Percentiles rank a stretch among this genome's conserved stretches.
phyloP scores from a whole-genome alignment of 805 yeast genomes.

The Candida parachauliodes region DNA sequence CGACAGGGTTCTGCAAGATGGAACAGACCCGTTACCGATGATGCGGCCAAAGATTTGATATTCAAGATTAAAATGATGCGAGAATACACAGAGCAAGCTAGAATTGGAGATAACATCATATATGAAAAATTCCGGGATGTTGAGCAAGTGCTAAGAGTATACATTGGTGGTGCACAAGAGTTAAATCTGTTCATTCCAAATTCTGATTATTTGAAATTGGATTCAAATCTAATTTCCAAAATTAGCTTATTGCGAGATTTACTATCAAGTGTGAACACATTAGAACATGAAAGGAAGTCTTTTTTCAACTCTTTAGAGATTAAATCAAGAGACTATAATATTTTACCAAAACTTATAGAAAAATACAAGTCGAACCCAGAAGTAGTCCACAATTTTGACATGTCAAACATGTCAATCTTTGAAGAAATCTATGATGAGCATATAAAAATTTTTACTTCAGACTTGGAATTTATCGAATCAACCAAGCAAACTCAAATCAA shows the following conservation, averaged over 20 bases:
- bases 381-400: slow-evolving; percentile 10
- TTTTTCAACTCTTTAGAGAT: slow-evolving; percentile 41
- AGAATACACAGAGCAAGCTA: slow-evolving; percentile 53
- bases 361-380: slow-evolving; percentile 33
- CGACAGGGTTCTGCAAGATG: slow-evolving; percentile 53
- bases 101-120: slow-evolving; percentile 56
- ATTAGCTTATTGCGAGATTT: slow-evolving; percentile 35
- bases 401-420: slow-evolving; percentile 22
- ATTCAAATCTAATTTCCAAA: slow-evolving; percentile 24
- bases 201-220: slow-evolving; percentile 30
- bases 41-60: slow-evolving; percentile 38
- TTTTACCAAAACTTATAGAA: slow-evolving; percentile 51
- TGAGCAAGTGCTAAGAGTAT: slow-evolving; percentile 42
- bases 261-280: slow-evolving; percentile 22
- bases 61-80: slow-evolving; percentile 43
- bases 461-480: slow-evolving; percentile 43
- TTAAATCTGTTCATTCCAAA: slow-evolving; percentile 38
- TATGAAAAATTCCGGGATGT: slow-evolving; percentile 45
- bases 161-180: slow-evolving; percentile 36
- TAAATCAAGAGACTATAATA: slow-evolving; percentile 43
- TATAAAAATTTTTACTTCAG: slow-evolving; percentile 46
- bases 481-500: slow-evolving; percentile 28
- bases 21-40: slow-evolving; percentile 47
- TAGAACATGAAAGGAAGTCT: slow-evolving; percentile 35
- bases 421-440: slow-evolving; percentile 39